Evolutionary conservation across 371 early-diverging fungal species (phyloP), one percentile per base, ranked within the genome.

Genomic region (Phascolomyces articulosus): DNA sequence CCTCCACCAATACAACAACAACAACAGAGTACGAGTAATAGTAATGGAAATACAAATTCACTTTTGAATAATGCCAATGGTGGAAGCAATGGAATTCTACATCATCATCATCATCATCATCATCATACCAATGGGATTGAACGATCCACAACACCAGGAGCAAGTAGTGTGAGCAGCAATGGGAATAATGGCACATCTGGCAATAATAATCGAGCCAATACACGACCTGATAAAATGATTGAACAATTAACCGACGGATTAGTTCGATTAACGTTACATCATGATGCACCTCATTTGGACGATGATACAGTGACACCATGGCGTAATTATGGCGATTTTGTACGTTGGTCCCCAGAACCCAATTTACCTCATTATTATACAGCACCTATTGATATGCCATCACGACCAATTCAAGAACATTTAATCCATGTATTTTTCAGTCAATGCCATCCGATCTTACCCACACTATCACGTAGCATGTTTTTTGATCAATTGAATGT

Each of bases 401-500:
- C 55, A 24, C 68, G 41, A 8, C 66, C 62, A 4, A 69, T 68
- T 0, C 83, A 82, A 41, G 77, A 79, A 61, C 70, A 74, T 41
- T 60, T 79, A 10, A 69, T 82, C 27, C 38, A 61, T 3, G 66
- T 72, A 3, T 82, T 77, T 41, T 82, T 82, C 59, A 63, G 60
- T 6, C 68, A 77, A 60, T 75, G 78, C 28, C 71, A 75, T 31
- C 63, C 67, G 23, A 58, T 75, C 4, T 57, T 78, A 23, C 68
- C 70, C 21, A 65, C 74, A 31, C 24, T 81, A 11, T 74, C 80
- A 27, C 65, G 68, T 8, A 63, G 73, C 29, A 76, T 78, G 75
- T 78, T 82, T 58, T 76, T 75, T 28, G 75, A 82, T 18, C 83
- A 82, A 62, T 58, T 82, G n/a, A 67, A 66, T 48, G 62, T 69